phyloP scores from a whole-genome alignment of 2,329 filamentous ascomycete genomes.

The Colletotrichum sp. region DNA sequence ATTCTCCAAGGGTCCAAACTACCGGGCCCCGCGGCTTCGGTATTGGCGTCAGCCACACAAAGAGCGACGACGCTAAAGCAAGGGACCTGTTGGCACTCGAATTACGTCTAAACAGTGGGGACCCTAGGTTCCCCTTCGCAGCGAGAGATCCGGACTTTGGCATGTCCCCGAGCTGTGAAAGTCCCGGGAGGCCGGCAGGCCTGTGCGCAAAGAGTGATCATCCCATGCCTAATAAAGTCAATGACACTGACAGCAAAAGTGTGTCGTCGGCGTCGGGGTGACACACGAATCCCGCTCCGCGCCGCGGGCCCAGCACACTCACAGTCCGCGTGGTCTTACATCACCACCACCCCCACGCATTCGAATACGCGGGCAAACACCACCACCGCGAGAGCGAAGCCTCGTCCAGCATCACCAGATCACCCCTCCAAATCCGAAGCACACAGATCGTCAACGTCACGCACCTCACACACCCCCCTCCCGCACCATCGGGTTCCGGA shows the following conservation, averaged over 20 bases:
- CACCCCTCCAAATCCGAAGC: neutral
- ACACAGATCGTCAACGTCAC: neutral
- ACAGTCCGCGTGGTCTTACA: neutral
- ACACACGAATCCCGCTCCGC: conserved; percentile 12
- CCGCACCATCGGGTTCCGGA: neutral
- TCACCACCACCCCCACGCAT: neutral
- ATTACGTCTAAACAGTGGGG: neutral
- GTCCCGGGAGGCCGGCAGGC: neutral
- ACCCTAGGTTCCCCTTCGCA: neutral
- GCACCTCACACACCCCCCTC: neutral
- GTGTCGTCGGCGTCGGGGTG: neutral
- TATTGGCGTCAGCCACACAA: neutral
- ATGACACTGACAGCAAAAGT: neutral
- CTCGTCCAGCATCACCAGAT: neutral
- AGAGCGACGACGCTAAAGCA: neutral
- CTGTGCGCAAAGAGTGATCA: neutral
- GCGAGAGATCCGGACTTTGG: conserved; percentile 5
- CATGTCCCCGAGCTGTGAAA: conserved; percentile 2
- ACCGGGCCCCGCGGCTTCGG: neutral
- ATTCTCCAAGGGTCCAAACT: neutral
- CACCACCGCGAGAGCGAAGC: neutral
- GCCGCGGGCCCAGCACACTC: neutral
- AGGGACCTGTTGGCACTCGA: neutral
- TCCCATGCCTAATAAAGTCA: neutral
- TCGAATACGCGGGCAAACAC: neutral